Base-by-base conservation (phyloP, 139 green algal genomes). In the Chlamydomonas sphaeroides region DNA sequence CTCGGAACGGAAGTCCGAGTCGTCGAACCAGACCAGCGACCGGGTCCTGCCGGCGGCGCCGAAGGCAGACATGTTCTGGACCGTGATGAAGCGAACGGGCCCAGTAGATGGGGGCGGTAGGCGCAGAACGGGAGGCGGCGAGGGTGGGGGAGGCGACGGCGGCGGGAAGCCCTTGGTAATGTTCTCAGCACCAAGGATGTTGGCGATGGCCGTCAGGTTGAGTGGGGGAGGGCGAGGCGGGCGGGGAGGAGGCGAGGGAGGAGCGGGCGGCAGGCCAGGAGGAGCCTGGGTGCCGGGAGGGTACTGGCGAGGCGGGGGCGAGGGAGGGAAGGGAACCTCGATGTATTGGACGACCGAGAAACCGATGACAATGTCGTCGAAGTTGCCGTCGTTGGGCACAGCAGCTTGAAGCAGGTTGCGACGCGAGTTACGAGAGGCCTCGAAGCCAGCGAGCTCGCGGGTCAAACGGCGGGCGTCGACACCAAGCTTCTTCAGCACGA, bases 351-450 rank as follows among this genome's bases (percentile, higher is more conserved):
- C 23, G 20, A 62, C 21, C 23, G 56, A 62, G 18, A 38, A 61
- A 23, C 28, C 61, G 0, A 49, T 42, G 45, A 32, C 30, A 23
- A 48, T 65, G 0, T 72, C 75, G n/a, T 82, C 75, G 25, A 11
- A n/a, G 0, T 49, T 6, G 7, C 33, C 62, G 41, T 61, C 49
- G n/a, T 82, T 82, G 75, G 15, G 25, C 61, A 41, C 75, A 82
- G 42, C 75, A 72, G n/a, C 61, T 41, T 21, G n/a, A 3, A 0
- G 65, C 8, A 23, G 18, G 17, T 20, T 82, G 32, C 23, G 49
- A 2, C 38, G 21, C 1, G 62, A 42, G 32, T 51, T 25, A 26
- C 72, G 61, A 0, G 72, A 62, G 14, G 75, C 2, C 41, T 56
- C 42, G n/a, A n/a, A n/a, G n/a, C n/a, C n/a, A n/a, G n/a, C n/a